A percentile compares a stretch with the other conserved stretches of the same genome.
Conservation (phyloP, 2,329 filamentous ascomycete genomes). For the Microdochium bolleyi region DNA sequence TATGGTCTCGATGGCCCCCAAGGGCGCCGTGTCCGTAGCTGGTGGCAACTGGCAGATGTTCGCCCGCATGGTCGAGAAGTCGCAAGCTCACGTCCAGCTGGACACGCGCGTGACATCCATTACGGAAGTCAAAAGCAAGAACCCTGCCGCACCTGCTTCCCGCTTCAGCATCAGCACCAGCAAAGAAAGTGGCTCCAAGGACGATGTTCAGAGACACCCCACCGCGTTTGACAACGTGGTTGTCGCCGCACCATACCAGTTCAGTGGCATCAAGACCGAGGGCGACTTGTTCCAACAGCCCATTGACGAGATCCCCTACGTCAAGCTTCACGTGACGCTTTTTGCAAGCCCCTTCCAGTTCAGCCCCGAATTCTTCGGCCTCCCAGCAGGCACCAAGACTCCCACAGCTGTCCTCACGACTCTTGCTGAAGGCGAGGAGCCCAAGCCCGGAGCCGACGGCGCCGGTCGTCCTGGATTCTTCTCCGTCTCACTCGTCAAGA, state of each 20-base stretch:
- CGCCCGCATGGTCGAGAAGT: conserved; percentile 63
- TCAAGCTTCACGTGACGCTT: conserved; percentile 79
- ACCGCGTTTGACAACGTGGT: conserved; percentile 71
- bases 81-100: conserved; percentile 51
- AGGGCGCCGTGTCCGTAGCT: conserved; percentile 68
- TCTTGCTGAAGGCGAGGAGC: conserved; percentile 51
- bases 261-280: conserved; percentile 57
- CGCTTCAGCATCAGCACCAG: conserved; percentile 39
- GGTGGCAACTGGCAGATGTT: conserved; percentile 97
- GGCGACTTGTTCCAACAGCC: conserved; percentile 58
- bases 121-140: conserved; percentile 34
- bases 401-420: conserved; percentile 81
- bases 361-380: conserved; percentile 64
- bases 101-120: conserved; percentile 64
- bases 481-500: conserved; percentile 69
- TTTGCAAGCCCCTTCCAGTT: conserved; percentile 72
- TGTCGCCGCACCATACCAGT: conserved; percentile 78
- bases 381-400: conserved; percentile 46
- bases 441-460: conserved; percentile 41
- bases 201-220: conserved; percentile 28
- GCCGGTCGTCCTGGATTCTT: conserved; percentile 75
- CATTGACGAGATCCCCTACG: conserved; percentile 79
- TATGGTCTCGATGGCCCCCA: conserved; percentile 85
- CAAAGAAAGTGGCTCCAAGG: conserved; percentile 10
- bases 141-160: conserved; percentile 25